Evolutionary conservation across 2,329 filamentous ascomycete species (phyloP).

Genomic region (Beauveria sp.): DNA sequence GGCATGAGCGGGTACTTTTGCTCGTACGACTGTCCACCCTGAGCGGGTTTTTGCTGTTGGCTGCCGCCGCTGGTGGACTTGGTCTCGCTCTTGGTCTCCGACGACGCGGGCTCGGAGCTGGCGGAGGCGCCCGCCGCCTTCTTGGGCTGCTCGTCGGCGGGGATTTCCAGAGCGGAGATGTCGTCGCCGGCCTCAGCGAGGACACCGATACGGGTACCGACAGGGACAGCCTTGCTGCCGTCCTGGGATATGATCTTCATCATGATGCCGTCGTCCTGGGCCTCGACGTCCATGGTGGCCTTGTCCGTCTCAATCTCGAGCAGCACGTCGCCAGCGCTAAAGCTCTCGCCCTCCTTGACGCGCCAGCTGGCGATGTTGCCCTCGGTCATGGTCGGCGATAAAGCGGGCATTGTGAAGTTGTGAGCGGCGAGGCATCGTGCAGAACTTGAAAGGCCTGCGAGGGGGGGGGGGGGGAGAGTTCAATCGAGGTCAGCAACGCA

Average conservation of each 20-base stretch:
- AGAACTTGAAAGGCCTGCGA: slow-evolving; percentile 56
- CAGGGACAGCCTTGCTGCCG: slow-evolving; percentile 68
- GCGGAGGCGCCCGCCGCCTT: slow-evolving; percentile 24
- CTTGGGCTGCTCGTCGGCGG: slow-evolving; percentile 53
- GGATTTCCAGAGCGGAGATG: slow-evolving; percentile 64
- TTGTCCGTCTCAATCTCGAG: slow-evolving; percentile 93
- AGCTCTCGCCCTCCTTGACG: slow-evolving; percentile 80
- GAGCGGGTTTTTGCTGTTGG: slow-evolving; percentile 27
- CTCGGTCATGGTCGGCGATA: slow-evolving; percentile 91
- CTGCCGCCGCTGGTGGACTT: slow-evolving; percentile 18
- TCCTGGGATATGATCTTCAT: slow-evolving; percentile 73
- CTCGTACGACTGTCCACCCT: slow-evolving; percentile 46
- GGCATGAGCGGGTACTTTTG: slow-evolving; percentile 70
- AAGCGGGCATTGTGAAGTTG: slow-evolving; percentile 85
- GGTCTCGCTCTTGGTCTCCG: slow-evolving; percentile 21
- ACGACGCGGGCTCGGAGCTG: slow-evolving; percentile 14
- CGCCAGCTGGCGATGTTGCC: slow-evolving; percentile 82
- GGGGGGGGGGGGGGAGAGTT: not conserved
- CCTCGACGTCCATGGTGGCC: slow-evolving; percentile 91
- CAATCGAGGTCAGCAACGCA: slow-evolving; percentile 4
- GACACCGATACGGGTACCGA: slow-evolving; percentile 75
- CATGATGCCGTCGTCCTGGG: slow-evolving; percentile 79
- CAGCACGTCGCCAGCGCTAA: slow-evolving; percentile 75
- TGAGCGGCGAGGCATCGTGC: slow-evolving; percentile 62
- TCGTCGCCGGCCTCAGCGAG: slow-evolving; percentile 78